Conservation (phyloP, 2,329 filamentous ascomycete species). For the Epichloe baconii region DNA sequence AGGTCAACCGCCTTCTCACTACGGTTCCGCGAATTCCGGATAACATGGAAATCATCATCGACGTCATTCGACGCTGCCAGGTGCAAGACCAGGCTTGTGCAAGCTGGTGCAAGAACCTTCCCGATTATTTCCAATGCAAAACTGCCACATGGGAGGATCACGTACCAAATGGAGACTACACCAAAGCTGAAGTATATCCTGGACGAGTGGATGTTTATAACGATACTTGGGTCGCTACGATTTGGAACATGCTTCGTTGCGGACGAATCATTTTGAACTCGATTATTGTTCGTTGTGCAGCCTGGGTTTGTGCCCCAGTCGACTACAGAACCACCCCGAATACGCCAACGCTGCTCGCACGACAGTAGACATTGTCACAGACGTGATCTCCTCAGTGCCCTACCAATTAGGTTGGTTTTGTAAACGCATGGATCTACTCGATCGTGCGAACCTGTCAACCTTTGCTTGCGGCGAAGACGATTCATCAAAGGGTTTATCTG, state of each 20-base stretch:
- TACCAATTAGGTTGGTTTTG: constrained; percentile 48
- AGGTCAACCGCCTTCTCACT: constrained; percentile 37
- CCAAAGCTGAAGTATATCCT: constrained; percentile 42
- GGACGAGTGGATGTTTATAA: constrained; percentile 46
- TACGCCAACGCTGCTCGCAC: constrained; percentile 41
- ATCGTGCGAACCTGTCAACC: constrained; percentile 26
- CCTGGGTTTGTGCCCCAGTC: constrained; percentile 46
- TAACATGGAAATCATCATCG: constrained; percentile 35
- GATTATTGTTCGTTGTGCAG: constrained; percentile 43
- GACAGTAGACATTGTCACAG: constrained; percentile 39
- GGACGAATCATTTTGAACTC: constrained; percentile 41
- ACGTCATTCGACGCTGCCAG: constrained; percentile 38
- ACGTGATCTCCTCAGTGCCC: constrained; percentile 48
- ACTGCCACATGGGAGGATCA: constrained; percentile 45
- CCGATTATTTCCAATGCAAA: constrained; percentile 35
- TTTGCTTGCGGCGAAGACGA: constrained; percentile 39
- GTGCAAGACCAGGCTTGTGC: constrained; percentile 37
- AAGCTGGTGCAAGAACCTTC: constrained; percentile 37
- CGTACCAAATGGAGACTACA: constrained; percentile 37
- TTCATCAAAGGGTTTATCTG: constrained; percentile 39
- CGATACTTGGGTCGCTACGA: constrained; percentile 44
- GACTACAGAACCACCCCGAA: constrained; percentile 50
- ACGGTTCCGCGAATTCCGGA: constrained; percentile 32
- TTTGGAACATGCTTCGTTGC: constrained; percentile 43
- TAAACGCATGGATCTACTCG: constrained; percentile 27